phyloP scores from a whole-genome alignment of 2,329 filamentous ascomycete species.

The Didymella arachidicola region DNA sequence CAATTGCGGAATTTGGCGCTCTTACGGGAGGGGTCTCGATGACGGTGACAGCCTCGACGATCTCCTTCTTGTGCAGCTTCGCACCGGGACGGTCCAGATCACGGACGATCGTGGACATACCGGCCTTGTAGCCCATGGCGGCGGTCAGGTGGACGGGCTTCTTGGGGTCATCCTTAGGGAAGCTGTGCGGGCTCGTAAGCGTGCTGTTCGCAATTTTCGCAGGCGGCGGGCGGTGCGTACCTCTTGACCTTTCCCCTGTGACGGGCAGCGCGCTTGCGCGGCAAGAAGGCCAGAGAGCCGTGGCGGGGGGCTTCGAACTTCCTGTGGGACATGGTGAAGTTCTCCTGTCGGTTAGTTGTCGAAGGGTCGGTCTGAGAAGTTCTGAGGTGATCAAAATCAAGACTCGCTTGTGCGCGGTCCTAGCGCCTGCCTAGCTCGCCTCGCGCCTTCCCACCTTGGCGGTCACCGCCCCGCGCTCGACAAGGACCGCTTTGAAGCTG shows the following conservation, averaged over 20 bases:
- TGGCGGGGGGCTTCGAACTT: slow-evolving; percentile 91
- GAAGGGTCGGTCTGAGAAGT: slow-evolving; percentile 4
- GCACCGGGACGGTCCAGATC: slow-evolving; percentile 98
- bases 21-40: slow-evolving; percentile 69
- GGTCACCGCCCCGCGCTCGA: slow-evolving; percentile 8
- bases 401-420: neutral
- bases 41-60: slow-evolving; percentile 54
- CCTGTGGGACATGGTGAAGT: slow-evolving; percentile 63
- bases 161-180: slow-evolving; percentile 99
- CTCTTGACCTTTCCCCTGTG: slow-evolving; percentile 99
- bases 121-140: slow-evolving; percentile 99
- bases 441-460: slow-evolving; percentile 18
- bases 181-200: slow-evolving; percentile 64
- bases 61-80: slow-evolving; percentile 90
- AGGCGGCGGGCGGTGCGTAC: slow-evolving; percentile 66
- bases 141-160: slow-evolving; percentile 99
- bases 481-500: slow-evolving; percentile 17
- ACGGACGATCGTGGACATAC: slow-evolving; percentile 99
- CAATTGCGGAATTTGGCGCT: slow-evolving; percentile 69
- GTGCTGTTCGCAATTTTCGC: slow-evolving; percentile 29
- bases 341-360: slow-evolving; percentile 46
- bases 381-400: slow-evolving; percentile 4
- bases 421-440: slow-evolving; percentile 7
- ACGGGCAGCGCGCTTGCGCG: slow-evolving; percentile 84
- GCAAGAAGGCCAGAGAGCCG: slow-evolving; percentile 71